Conservation (phyloP, 345 rosid species). For the Citrus inodora region DNA sequence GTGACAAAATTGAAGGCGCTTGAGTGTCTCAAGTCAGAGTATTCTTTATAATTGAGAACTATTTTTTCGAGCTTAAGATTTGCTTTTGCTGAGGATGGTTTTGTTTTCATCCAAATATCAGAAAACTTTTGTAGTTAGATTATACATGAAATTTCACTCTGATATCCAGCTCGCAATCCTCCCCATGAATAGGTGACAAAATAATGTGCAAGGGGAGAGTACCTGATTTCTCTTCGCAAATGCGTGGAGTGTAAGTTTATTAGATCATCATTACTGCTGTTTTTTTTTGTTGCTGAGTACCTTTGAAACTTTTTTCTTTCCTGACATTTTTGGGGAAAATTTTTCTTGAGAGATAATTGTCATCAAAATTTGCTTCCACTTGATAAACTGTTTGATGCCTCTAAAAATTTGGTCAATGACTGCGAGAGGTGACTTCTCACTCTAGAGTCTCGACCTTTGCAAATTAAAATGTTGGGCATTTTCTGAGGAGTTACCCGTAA, state of each 20-base stretch:
- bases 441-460: no score
- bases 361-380: not conserved
- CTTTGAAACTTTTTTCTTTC: no score
- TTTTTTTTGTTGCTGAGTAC: not conserved
- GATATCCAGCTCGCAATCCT: not conserved
- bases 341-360: not conserved
- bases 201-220: conserved; percentile 23
- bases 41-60: conserved; percentile 29
- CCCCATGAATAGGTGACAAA: conserved; percentile 20
- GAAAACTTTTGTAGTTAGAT: conserved; percentile 31
- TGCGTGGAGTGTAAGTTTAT: not conserved
- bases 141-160: conserved; percentile 17
- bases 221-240: not conserved
- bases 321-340: no score
- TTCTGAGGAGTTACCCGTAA: no score
- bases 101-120: conserved; percentile 32
- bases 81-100: conserved; percentile 28
- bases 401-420: no score
- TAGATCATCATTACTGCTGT: not conserved
- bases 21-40: conserved; percentile 26
- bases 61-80: conserved; percentile 12
- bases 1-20: conserved; percentile 17
- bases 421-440: no score
- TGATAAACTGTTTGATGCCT: not conserved
- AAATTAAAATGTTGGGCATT: no score